phyloP scores from a whole-genome alignment of 202 grass and related monocot species.

The Carex arenaria region DNA sequence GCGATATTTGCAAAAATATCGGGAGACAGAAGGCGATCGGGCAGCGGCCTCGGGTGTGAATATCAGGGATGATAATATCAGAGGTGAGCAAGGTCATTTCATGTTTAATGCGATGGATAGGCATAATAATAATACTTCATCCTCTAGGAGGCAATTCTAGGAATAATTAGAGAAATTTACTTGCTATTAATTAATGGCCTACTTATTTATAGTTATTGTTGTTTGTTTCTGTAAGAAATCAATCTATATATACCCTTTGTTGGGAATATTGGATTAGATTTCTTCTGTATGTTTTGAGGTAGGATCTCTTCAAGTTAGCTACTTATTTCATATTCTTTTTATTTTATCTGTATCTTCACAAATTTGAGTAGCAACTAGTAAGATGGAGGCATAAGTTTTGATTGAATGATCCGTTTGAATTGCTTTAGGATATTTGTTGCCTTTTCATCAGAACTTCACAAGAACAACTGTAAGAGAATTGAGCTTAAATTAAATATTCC shows the following conservation, averaged over 20 bases:
- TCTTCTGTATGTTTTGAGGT: background rate
- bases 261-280: slow-evolving; percentile 3
- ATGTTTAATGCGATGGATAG: slow-evolving; percentile 67
- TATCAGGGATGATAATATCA: slow-evolving; percentile 2
- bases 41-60: slow-evolving; percentile 35
- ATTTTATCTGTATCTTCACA: background rate
- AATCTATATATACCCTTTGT: background rate
- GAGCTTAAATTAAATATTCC: background rate
- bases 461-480: background rate
- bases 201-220: slow-evolving; percentile 7
- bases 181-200: background rate
- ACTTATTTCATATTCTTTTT: background rate
- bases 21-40: slow-evolving; percentile 64
- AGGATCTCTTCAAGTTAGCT: background rate
- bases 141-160: slow-evolving; percentile 44
- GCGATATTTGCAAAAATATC: slow-evolving; percentile 70
- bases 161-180: background rate
- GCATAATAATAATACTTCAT: slow-evolving; percentile 32
- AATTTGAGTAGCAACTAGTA: background rate
- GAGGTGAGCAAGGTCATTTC: slow-evolving; percentile 52
- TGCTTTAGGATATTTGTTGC: background rate
- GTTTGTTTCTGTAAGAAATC: slow-evolving; percentile 11
- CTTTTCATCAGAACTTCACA: background rate
- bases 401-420: background rate
- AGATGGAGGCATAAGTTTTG: background rate